Percentiles rank a stretch among this genome's conserved stretches.
phyloP scores from a whole-genome alignment of 306 rosid species.

The Castanea sativa region DNA sequence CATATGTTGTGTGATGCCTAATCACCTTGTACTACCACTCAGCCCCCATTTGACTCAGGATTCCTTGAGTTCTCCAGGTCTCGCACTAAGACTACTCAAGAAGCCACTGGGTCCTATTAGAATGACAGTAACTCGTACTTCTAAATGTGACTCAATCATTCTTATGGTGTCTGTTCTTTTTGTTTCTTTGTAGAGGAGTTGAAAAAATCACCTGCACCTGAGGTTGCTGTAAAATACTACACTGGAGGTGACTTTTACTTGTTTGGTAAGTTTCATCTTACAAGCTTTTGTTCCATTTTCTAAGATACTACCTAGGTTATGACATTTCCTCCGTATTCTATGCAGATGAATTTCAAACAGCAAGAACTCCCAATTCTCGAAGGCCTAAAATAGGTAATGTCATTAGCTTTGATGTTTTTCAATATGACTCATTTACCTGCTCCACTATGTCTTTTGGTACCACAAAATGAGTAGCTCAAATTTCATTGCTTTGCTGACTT shows the following conservation, averaged over 20 bases:
- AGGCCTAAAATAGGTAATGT: constrained; percentile 84
- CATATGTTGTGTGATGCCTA: background rate
- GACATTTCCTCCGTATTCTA: constrained; percentile 21
- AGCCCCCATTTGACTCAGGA: background rate
- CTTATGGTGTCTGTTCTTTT: constrained; percentile 28
- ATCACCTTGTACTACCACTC: background rate
- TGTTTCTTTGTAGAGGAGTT: constrained; percentile 53
- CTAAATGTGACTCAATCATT: constrained; percentile 6
- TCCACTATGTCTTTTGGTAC: background rate
- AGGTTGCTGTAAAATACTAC: constrained; percentile 92
- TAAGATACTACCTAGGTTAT: constrained; percentile 17
- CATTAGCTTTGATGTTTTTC: constrained; percentile 4
- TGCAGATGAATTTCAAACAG: constrained; percentile 96
- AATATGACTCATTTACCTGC: background rate
- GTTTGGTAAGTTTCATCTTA: constrained; percentile 63
- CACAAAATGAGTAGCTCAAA: background rate
- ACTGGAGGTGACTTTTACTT: constrained; percentile 83
- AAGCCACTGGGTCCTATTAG: background rate
- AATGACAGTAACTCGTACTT: background rate
- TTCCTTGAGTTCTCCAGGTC: background rate
- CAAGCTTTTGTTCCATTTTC: constrained; percentile 1
- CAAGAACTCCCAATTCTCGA: constrained; percentile 81
- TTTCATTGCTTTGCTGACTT: background rate
- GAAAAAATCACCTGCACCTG: constrained; percentile 81
- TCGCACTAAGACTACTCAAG: background rate